Evolutionary conservation across 2,329 filamentous ascomycete species (phyloP), one percentile per base, ranked within the genome.

Genomic region (Xylariaceae sp.): DNA sequence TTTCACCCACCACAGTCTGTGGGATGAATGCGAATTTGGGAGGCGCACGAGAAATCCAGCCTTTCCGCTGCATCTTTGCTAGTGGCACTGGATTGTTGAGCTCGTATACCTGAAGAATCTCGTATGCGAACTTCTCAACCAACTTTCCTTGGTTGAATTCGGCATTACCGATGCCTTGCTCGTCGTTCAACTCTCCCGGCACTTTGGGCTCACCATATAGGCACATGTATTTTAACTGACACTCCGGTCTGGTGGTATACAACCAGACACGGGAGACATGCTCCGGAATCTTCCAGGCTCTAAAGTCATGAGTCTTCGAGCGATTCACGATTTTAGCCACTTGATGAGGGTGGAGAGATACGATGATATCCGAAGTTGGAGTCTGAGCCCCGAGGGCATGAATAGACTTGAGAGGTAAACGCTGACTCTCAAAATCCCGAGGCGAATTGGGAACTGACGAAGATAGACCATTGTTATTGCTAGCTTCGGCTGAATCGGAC

Each of bases 241-340:
- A 75, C 8, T 71, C 67, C 0, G 76, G 80, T 37, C 67, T 72
- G 13, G 75, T 82, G 13, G 77, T 76, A 64, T 86, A 85, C 13
- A 88, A 75, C 86, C 86, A 88, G 65, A 87, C 77, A n/a, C 85
- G 82, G 15, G 72, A 75, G 4, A 86, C 81, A 13, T 78, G 75
- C 2, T 74, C 68, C 1, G 83, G 82, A 18, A 88, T 78, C 53
- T 76, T 78, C 73, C 82, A 86, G 13, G 74, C 72, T 49, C 84
- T 77, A 60, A 82, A 81, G 55, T 87, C 77, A 66, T 86, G 78
- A 57, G 83, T 76, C 57, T 81, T 80, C 2, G 71, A 73, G 1
- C 83, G 79, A 8, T 75, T 70, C 8, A 80, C 65, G 39, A 88
- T 81, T 10, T 76, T 70, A 5, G 73, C 67, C n/a, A 85, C 75